Percentiles rank a stretch among this genome's conserved stretches.
Evolutionary conservation across 257 asterid species (phyloP).

Genomic region (Fraxinus cuspidata): DNA sequence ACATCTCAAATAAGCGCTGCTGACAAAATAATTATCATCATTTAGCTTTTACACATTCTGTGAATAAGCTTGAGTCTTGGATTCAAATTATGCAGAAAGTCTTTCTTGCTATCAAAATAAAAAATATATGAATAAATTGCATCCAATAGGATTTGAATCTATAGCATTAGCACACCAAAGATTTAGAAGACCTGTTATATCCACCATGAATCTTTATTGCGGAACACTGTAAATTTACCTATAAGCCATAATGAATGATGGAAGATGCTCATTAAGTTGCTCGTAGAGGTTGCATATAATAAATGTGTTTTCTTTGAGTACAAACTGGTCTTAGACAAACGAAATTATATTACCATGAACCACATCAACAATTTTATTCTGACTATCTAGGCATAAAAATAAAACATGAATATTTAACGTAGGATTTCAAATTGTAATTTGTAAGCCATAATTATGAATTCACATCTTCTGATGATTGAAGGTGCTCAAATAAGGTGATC

Average conservation of each 20-base stretch:
- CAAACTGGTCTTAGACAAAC: not conserved
- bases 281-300: not conserved
- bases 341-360: not conserved
- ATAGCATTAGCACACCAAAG: not conserved
- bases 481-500: not conserved
- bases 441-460: not conserved
- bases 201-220: not conserved
- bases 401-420: not conserved
- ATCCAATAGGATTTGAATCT: not conserved
- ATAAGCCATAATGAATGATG: not conserved
- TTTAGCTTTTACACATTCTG: not conserved
- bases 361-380: not conserved
- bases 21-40: conserved; percentile 3
- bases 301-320: not conserved
- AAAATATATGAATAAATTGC: not conserved
- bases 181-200: not conserved
- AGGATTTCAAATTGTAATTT: not conserved
- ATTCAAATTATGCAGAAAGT: not conserved
- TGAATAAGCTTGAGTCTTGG: not conserved
- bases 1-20: not conserved
- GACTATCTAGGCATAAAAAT: not conserved
- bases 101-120: not conserved
- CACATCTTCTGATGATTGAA: not conserved
- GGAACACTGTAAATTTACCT: not conserved
- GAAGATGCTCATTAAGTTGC: conserved; percentile 1